Evolutionary conservation across 495 filamentous ascomycete genomes (phyloP), one percentile per base, ranked within the genome.

Genomic region (Penicillium macrosclerotiorum): DNA sequence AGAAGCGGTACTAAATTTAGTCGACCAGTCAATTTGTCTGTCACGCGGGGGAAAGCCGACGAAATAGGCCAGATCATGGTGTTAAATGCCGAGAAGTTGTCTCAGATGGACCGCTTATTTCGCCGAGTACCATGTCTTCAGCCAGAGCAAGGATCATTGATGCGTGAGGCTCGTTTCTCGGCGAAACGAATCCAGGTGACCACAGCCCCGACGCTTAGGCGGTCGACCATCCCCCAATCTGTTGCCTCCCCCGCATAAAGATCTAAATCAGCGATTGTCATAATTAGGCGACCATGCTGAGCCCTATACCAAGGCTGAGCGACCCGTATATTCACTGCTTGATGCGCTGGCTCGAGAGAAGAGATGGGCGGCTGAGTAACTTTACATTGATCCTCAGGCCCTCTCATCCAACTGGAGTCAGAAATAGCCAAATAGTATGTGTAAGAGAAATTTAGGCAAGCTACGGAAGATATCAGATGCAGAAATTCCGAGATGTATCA

Each of bases 291-390:
- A 37, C 35, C 35, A 12, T 18, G 20, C 12, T 22, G 8, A 37
- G 35, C 20, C 35, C 14, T 24, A 37, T 13, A 23, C 14, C 14
- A 13, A 37, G 35, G 36, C 36, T 38, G 36, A 38, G 36, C 36
- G 3, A 20, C 20, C 0, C 20, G 8, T 8, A 24, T 20, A 8
- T n/a, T 38, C n/a, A n/a, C 20, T 8, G 9, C 25, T 22, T 14
- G 22, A 38, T 38, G 36, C 20, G 12, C 22, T 38, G 36, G 36
- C 35, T 5, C 11, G 18, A 24, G 35, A n/a, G n/a, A n/a, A n/a
- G n/a, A n/a, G n/a, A n/a, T n/a, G n/a, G n/a, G n/a, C n/a, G n/a
- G n/a, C n/a, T n/a, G n/a, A n/a, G n/a, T n/a, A n/a, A n/a, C n/a
- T n/a, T n/a, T n/a, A n/a, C n/a, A n/a, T n/a, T n/a, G n/a, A n/a